Base-by-base conservation (phyloP, 805 yeast genomes). In the Ogataea angusta region DNA sequence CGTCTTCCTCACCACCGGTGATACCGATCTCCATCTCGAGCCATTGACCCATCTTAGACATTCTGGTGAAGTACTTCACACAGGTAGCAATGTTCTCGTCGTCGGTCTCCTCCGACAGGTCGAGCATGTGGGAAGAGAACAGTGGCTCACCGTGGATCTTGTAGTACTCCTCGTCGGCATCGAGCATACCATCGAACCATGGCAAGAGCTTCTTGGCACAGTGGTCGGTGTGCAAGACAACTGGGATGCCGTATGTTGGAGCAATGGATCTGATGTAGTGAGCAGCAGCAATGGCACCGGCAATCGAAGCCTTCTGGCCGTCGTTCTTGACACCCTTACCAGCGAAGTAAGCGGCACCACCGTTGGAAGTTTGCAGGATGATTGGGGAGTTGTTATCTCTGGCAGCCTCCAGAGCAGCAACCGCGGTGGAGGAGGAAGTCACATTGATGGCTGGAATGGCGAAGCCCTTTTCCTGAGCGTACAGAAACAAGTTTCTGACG, bases 1-100 rank as follows among this genome's bases (percentile, higher is more conserved):
- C 99, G 67, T 93, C 99, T 76, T 93, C 99, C 78, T 93, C 99
- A 83, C 99, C 99, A 75, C 99, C 99, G 68, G 99, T 93, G 82
- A 93, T 93, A 82, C 99, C 99, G 67, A 93, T 93, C 79, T 93
- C 99, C 99, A 93, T 93, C 80, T 93, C 99, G 67, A 93, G 81
- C 93, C 93, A 93, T 77, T 91, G 98, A 74, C 80, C 76, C 80
- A 91, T 76, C 75, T 85, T 88, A 68, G 95, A 73, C 82, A 87
- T 88, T 74, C 95, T 87, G 69, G 76, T 76, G 75, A 93, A 91
- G 82, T 93, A 93, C 74, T 87, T 83, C 70, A 72, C 95, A 79
- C 97, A 90, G 53, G 86, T 84, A 51, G 80, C 82, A 60, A 93
- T 91, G 85, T 93, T 93, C 75, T 85, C 95, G 53, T 88, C 95